Conservation (phyloP, 2,329 filamentous ascomycete genomes). For the Colletotrichum sp. region DNA sequence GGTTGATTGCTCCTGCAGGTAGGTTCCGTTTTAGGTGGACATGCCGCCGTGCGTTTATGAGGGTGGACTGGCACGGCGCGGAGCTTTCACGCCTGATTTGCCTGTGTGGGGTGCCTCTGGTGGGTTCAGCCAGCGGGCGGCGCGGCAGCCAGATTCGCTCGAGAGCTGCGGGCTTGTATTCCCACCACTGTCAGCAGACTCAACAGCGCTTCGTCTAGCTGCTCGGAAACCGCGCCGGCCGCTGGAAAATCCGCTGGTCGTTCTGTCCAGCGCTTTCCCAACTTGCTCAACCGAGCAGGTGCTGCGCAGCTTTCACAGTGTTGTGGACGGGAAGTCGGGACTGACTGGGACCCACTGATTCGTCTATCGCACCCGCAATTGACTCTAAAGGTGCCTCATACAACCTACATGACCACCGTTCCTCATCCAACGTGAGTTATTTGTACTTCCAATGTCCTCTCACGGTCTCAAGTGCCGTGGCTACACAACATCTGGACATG, state of each 20-base stretch:
- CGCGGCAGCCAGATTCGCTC: not conserved
- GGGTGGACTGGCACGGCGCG: not conserved
- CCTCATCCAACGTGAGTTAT: not conserved
- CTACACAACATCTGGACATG: not conserved
- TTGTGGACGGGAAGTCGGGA: not conserved
- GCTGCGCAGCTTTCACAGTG: not conserved
- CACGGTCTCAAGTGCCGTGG: not conserved
- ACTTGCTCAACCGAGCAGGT: not conserved
- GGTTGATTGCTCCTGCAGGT: constrained; percentile 4
- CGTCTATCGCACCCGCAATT: not conserved
- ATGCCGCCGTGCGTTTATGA: not conserved
- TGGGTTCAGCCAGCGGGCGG: not conserved
- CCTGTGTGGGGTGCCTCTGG: not conserved
- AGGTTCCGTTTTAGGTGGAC: not conserved
- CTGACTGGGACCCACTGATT: not conserved
- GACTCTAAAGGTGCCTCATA: not conserved
- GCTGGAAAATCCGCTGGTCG: constrained; percentile 3
- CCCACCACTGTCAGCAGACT: not conserved
- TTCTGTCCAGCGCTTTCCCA: not conserved
- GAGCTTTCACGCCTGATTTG: constrained; percentile 13
- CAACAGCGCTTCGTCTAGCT: not conserved
- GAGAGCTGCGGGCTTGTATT: not conserved
- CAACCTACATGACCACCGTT: not conserved
- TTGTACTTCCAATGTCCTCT: not conserved
- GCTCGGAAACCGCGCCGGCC: not conserved